Base-by-base conservation (phyloP, 306 rosid genomes). In the Dalbergia cultrata region DNA sequence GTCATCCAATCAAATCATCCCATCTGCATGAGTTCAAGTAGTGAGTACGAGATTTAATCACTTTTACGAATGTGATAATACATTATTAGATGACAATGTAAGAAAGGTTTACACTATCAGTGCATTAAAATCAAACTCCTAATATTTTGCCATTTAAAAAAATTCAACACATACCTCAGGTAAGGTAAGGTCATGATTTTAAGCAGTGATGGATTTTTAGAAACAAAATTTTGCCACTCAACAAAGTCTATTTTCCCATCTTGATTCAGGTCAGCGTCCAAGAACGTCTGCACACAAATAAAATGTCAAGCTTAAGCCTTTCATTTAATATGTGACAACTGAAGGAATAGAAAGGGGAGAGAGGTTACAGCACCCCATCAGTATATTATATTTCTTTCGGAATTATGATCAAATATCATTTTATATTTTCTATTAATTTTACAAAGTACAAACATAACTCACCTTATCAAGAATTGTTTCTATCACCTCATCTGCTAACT, bases 141-240 rank as follows among this genome's bases (percentile, higher is more conserved):
- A 44, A 44, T 10, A 44, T 44, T 44, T 44, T 5, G 50, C 14
- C 52, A 74, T 13, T 21, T 13, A 73, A 59, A 59, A 65, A n/a
- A 31, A 52, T 9, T 9, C 11, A 3, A 19, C 13, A 35, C 81
- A 39, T 85, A 95, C 99, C 98, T 88, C 47, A 95, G 83, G 74
- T 95, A 95, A 72, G 99, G 97, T 8, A 93, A 91, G 26, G 99
- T 95, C 99, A 93, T 93, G 81, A 95, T 91, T 81, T 89, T 93
- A 62, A 95, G 86, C 59, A 93, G 80, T 13, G 99, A 93, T 1
- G 99, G 99, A 84, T 95, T 95, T 86, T 88, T 89, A 2, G 84
- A 56, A 76, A 95, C 99, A 33, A 93, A 95, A 53, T 75, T 83
- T 22, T 66, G 81, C 99, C 99, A 95, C 78, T 91, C 99, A 0